Evolutionary conservation across 306 rosid species (phyloP).

Genomic region (Arachis stenosperma): DNA sequence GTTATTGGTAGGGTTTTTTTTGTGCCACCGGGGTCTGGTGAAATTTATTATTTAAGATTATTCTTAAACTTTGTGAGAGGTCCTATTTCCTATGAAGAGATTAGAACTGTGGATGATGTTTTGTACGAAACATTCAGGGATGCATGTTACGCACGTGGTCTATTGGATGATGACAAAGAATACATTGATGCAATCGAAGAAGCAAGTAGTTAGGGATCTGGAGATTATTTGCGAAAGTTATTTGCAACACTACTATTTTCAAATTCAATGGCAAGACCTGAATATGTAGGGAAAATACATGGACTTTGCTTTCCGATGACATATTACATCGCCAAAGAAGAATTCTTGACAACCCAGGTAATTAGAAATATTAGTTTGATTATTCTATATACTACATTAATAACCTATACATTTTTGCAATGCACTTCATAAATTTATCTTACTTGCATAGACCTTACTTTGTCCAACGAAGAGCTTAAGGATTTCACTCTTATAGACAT

Average conservation of each 20-base stretch:
- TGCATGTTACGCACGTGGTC: background rate
- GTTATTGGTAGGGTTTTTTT: background rate
- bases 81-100: background rate
- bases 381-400: too few species aligned
- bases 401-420: too few species aligned
- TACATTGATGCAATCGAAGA: background rate
- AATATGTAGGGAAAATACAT: background rate
- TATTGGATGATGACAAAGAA: background rate
- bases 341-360: too few species aligned
- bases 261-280: background rate
- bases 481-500: too few species aligned
- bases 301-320: background rate
- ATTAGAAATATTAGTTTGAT: too few species aligned
- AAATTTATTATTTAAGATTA: background rate
- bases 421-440: too few species aligned
- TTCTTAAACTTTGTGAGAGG: background rate
- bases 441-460: too few species aligned
- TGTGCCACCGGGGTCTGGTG: background rate
- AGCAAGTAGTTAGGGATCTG: background rate
- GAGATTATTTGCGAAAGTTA: background rate
- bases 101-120: background rate
- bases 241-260: background rate
- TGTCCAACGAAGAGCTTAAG: too few species aligned
- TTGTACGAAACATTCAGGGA: background rate
- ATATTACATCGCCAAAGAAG: background rate